Conservation (phyloP, 2,329 filamentous ascomycete species). For the Colletotrichum theobromicola region DNA sequence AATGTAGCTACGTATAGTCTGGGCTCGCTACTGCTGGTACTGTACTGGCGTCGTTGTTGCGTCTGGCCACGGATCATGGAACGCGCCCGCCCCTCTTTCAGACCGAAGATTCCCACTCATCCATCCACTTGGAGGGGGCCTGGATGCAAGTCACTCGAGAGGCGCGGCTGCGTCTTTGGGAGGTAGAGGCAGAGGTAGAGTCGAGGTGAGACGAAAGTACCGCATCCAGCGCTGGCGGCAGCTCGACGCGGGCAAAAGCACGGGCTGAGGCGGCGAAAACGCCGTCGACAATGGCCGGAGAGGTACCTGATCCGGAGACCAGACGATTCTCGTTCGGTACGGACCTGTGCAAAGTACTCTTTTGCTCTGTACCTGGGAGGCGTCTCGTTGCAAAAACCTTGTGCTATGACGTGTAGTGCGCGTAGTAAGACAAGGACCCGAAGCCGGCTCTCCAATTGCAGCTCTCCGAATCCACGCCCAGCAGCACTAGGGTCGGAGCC, state of each 20-base stretch:
- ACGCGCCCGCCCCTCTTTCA: constrained; percentile 8
- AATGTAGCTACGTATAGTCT: constrained; percentile 13
- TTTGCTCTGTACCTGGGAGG: not conserved
- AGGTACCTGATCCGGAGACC: constrained; percentile 12
- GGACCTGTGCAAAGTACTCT: not conserved
- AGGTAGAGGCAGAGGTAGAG: constrained; percentile 8
- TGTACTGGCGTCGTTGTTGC: not conserved
- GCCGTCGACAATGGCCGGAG: not conserved
- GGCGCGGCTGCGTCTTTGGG: not conserved
- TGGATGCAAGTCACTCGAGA: constrained; percentile 7
- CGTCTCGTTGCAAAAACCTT: constrained; percentile 4
- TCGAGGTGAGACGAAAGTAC: constrained; percentile 11
- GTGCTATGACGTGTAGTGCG: constrained; percentile 11
- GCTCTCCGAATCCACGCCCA: constrained; percentile 3
- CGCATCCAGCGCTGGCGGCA: not conserved
- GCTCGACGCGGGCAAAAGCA: not conserved
- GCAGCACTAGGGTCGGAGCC: constrained; percentile 15
- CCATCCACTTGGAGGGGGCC: not conserved
- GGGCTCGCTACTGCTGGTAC: not conserved
- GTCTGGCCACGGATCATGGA: constrained; percentile 11
- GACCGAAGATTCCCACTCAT: constrained; percentile 8
- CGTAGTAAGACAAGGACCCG: constrained; percentile 18
- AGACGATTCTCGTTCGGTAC: not conserved
- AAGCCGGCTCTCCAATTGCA: constrained; percentile 17
- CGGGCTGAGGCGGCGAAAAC: not conserved